Percentiles rank a stretch among this genome's conserved stretches.
Evolutionary conservation across 192 early-diverging fungal genomes (phyloP).

Genomic region (Globomyces pollinis-pini): DNA sequence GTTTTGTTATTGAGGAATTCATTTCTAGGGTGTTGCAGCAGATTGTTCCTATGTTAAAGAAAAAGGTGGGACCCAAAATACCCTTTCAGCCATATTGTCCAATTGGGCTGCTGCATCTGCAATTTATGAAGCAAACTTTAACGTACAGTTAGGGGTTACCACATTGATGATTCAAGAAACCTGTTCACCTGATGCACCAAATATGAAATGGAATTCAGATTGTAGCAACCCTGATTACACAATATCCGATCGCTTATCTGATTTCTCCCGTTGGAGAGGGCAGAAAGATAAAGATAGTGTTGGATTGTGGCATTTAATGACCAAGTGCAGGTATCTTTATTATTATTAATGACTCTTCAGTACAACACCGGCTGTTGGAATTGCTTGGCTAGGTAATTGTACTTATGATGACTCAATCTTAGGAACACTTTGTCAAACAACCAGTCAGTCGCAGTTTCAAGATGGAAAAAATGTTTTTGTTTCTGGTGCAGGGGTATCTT

Average conservation of each 20-base stretch:
- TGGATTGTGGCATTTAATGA: slow-evolving; percentile 92
- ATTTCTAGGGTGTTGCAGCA: slow-evolving; percentile 35
- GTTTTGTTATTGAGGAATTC: too few species aligned
- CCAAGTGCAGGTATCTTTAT: too few species aligned
- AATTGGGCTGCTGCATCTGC: slow-evolving; percentile 78
- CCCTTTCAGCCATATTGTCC: slow-evolving; percentile 16
- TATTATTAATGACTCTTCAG: too few species aligned
- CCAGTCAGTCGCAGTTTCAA: slow-evolving; percentile 29
- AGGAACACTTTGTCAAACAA: slow-evolving; percentile 58
- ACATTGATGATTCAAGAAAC: slow-evolving; percentile 61
- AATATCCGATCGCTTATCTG: slow-evolving; percentile 69
- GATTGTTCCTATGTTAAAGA: slow-evolving; percentile 41
- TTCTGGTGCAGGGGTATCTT: slow-evolving; percentile 78
- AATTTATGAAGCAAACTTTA: slow-evolving; percentile 78
- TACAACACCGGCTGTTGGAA: slow-evolving; percentile 72
- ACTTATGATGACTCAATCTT: too few species aligned
- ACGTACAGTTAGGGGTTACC: slow-evolving; percentile 76
- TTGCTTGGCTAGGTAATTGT: too few species aligned
- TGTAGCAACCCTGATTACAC: slow-evolving; percentile 57
- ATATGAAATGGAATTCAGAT: slow-evolving; percentile 64
- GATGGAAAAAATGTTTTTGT: slow-evolving; percentile 40
- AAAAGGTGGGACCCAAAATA: slow-evolving; percentile 25
- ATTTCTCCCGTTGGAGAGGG: slow-evolving; percentile 87
- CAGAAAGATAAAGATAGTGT: slow-evolving; percentile 58
- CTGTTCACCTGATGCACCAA: slow-evolving; percentile 22